These are phyloP conservation scores for Trametes sanguinea DNA, from an alignment of 768 basidiomycete species.

Conservation along the genomic window DNA sequence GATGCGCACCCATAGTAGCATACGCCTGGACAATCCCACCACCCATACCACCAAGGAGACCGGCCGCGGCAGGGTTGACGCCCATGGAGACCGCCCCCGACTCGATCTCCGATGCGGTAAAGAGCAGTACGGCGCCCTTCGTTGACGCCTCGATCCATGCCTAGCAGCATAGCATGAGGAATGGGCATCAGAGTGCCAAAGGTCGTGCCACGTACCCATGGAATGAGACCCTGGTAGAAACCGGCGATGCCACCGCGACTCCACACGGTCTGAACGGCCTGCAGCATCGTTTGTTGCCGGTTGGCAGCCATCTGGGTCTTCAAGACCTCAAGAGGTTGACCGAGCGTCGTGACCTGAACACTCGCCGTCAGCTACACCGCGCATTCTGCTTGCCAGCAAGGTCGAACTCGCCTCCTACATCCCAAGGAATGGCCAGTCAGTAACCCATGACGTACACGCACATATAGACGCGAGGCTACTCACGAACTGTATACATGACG, in stretches of 20 bases:
- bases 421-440: slow-evolving; percentile 13
- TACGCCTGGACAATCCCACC: slow-evolving; percentile 98
- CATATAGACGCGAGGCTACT: slow-evolving; percentile 22
- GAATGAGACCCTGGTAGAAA: slow-evolving; percentile 98
- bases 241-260: slow-evolving; percentile 85
- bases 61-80: slow-evolving; percentile 77
- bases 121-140: slow-evolving; percentile 94
- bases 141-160: slow-evolving; percentile 99
- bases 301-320: slow-evolving; percentile 99
- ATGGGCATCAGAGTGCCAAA: not conserved
- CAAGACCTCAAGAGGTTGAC: slow-evolving; percentile 96
- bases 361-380: not conserved
- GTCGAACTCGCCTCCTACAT: slow-evolving; percentile 67
- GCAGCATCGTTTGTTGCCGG: slow-evolving; percentile 85
- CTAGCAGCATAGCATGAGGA: slow-evolving; percentile 40
- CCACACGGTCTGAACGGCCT: slow-evolving; percentile 87
- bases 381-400: not conserved
- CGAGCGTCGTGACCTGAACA: slow-evolving; percentile 89
- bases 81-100: slow-evolving; percentile 62
- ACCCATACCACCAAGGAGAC: slow-evolving; percentile 94
- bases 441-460: slow-evolving; percentile 26
- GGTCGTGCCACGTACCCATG: slow-evolving; percentile 69
- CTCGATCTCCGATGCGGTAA: slow-evolving; percentile 96
- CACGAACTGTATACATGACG: slow-evolving; percentile 35
- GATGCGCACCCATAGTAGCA: slow-evolving; percentile 94